phyloP scores from a whole-genome alignment of 345 rosid species.

The Syzygium grande region DNA sequence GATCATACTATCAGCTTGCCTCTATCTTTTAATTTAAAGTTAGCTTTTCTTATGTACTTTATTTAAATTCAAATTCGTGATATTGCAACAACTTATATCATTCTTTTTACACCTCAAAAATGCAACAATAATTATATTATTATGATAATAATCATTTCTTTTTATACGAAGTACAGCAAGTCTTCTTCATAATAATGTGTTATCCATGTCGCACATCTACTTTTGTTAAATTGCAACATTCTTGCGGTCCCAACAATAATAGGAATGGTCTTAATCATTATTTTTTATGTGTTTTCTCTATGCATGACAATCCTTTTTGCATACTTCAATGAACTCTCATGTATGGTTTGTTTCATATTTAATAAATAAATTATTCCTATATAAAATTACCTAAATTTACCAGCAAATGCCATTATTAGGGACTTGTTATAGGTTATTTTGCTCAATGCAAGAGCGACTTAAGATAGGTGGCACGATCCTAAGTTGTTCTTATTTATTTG shows the following conservation, averaged over 20 bases:
- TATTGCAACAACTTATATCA: fast-evolving
- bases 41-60: not conserved
- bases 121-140: not conserved
- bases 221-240: not conserved
- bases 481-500: no score
- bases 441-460: no score
- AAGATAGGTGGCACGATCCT: no score
- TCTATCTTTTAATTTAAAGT: not conserved
- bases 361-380: no score
- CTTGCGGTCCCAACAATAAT: not conserved
- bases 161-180: not conserved
- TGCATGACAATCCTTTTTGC: not conserved
- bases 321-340: not conserved
- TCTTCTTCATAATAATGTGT: not conserved
- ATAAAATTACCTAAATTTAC: no score
- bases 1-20: not conserved
- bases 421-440: no score
- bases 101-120: not conserved
- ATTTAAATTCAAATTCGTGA: not conserved
- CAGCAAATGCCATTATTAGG: no score
- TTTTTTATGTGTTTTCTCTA: not conserved
- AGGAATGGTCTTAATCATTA: not conserved
- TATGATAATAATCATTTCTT: no score
- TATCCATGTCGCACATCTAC: fast-evolving
- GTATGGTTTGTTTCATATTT: not conserved